These are phyloP conservation scores for Chlorella vulgaris DNA, from an alignment of 139 green algal genomes.

Conservation along the genomic window DNA sequence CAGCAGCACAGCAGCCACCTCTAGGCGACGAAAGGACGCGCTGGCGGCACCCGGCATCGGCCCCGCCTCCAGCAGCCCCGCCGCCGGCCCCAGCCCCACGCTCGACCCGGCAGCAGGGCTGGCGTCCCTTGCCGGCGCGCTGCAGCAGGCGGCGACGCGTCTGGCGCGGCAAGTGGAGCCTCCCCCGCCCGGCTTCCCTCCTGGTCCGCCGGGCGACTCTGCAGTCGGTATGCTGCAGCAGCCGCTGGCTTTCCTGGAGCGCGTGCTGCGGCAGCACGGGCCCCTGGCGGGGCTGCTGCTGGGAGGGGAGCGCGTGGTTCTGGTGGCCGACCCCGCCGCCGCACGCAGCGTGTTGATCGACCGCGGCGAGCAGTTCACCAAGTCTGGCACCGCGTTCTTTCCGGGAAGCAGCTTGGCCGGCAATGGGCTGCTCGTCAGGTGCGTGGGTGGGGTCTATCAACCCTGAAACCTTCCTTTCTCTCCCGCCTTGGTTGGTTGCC, in stretches of 20 bases:
- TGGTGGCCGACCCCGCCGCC: slow-evolving; percentile 61
- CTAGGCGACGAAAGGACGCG: too few species aligned
- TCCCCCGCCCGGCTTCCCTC: background rate
- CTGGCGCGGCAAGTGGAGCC: background rate
- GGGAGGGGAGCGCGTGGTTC: slow-evolving; percentile 78
- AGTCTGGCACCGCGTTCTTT: slow-evolving; percentile 91
- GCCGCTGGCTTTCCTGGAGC: slow-evolving; percentile 71
- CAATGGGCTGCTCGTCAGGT: slow-evolving; percentile 77
- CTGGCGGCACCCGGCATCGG: too few species aligned
- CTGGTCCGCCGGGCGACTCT: slow-evolving; percentile 70
- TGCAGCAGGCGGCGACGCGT: background rate
- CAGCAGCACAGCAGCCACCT: background rate
- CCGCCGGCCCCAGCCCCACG: too few species aligned
- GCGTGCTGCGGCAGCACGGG: slow-evolving; percentile 49
- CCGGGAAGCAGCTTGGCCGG: slow-evolving; percentile 81
- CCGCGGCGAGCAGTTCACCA: slow-evolving; percentile 35
- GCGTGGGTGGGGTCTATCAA: background rate
- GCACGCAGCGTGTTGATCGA: slow-evolving; percentile 52
- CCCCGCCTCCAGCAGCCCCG: too few species aligned
- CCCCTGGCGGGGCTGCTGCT: slow-evolving; percentile 73
- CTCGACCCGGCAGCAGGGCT: too few species aligned
- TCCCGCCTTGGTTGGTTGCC: background rate
- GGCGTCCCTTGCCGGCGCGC: background rate
- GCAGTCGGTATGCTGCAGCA: slow-evolving; percentile 64
- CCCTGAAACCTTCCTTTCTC: background rate